Conservation (phyloP, 2,329 filamentous ascomycete genomes). For the Fusarium sambucinum region DNA sequence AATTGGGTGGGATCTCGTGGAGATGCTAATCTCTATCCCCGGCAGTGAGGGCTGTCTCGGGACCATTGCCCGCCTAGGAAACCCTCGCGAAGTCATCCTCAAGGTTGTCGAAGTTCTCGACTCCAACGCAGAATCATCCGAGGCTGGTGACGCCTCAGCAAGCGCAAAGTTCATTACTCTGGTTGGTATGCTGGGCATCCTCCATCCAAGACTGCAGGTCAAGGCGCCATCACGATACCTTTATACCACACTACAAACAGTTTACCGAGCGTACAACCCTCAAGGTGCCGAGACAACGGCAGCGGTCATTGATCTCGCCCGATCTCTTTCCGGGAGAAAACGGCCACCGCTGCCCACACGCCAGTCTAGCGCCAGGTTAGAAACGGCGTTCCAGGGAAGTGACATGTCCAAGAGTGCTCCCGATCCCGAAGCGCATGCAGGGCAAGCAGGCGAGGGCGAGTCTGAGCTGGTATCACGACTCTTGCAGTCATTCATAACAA, state of each 20-base stretch:
- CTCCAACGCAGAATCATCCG: conserved; percentile 56
- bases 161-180: conserved; percentile 73
- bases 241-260: conserved; percentile 79
- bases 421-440: conserved; percentile 68
- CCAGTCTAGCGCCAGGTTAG: conserved; percentile 68
- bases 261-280: conserved; percentile 74
- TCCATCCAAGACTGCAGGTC: conserved; percentile 81
- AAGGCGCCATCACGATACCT: conserved; percentile 83
- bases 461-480: conserved; percentile 71
- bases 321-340: conserved; percentile 74
- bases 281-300: conserved; percentile 76
- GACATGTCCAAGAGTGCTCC: conserved; percentile 68
- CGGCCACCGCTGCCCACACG: conserved; percentile 71
- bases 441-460: conserved; percentile 64
- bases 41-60: conserved; percentile 78
- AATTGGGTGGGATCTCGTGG: conserved; percentile 87
- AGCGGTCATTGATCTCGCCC: conserved; percentile 76
- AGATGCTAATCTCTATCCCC: conserved; percentile 76
- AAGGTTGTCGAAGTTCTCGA: conserved; percentile 82
- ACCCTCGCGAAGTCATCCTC: conserved; percentile 83
- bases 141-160: conserved; percentile 52
- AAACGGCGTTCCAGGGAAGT: conserved; percentile 67
- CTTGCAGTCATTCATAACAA: conserved; percentile 82
- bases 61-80: conserved; percentile 80
- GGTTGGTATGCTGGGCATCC: conserved; percentile 76